phyloP scores from a whole-genome alignment of 2,329 filamentous ascomycete species.

The Pseudovirgaria hyperparasitica region DNA sequence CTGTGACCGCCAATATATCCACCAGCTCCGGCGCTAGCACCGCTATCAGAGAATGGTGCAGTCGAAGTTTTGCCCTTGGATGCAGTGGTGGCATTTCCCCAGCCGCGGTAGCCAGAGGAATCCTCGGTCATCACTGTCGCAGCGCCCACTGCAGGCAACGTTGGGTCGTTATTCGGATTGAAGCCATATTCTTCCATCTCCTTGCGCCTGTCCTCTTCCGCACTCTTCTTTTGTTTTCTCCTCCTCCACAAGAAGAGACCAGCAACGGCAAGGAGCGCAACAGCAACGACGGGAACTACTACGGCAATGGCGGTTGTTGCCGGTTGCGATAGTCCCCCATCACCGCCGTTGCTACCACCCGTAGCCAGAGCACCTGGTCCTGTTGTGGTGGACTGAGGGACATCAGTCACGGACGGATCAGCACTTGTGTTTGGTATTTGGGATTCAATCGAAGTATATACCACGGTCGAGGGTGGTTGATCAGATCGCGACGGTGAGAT shows the following conservation, averaged over 20 bases:
- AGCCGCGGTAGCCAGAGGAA: slow-evolving; percentile 76
- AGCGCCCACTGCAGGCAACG: slow-evolving; percentile 49
- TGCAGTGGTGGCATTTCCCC: slow-evolving; percentile 72
- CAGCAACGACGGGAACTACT: slow-evolving; percentile 80
- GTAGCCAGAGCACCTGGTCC: too few relatives aligned
- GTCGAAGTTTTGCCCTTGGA: slow-evolving; percentile 69
- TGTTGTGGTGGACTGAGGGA: too few relatives aligned
- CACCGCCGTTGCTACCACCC: slow-evolving; percentile 5
- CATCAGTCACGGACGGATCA: too few relatives aligned
- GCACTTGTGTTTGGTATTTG: too few relatives aligned
- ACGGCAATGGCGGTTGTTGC: slow-evolving; percentile 85
- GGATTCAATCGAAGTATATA: slow-evolving; percentile 5
- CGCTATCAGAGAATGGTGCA: slow-evolving; percentile 54
- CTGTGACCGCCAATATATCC: slow-evolving; percentile 38
- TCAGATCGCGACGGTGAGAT: too few relatives aligned
- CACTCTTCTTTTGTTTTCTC: slow-evolving; percentile 72
- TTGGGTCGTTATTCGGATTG: slow-evolving; percentile 93
- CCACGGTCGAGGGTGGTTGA: slow-evolving; percentile 2
- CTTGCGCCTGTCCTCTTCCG: slow-evolving; percentile 80
- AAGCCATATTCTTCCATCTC: slow-evolving; percentile 96
- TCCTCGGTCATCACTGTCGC: slow-evolving; percentile 63
- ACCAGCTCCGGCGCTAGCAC: slow-evolving; percentile 41
- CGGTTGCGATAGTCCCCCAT: slow-evolving; percentile 41
- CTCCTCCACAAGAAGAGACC: slow-evolving; percentile 79
- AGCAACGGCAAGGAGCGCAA: slow-evolving; percentile 65